Evolutionary conservation across 2,329 filamentous ascomycete genomes (phyloP).

Genomic region (Cadophora sp.): DNA sequence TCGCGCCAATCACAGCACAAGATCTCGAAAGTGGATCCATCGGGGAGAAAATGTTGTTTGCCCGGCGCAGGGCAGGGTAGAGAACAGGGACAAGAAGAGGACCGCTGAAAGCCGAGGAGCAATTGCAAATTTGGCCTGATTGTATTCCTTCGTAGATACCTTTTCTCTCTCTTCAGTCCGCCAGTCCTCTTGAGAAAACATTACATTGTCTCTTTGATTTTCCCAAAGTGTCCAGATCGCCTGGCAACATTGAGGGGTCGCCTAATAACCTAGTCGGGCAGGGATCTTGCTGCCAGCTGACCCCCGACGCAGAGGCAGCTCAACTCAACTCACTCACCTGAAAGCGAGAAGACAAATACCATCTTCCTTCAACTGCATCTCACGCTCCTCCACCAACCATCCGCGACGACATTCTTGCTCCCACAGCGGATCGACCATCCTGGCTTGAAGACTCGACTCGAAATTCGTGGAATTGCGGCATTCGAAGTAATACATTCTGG

Average conservation of each 20-base stretch:
- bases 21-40: not conserved
- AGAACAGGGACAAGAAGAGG: conserved; percentile 2
- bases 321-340: conserved; percentile 11
- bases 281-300: conserved; percentile 18
- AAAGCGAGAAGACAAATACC: conserved; percentile 3
- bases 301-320: not conserved
- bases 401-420: not conserved
- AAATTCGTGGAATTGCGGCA: not conserved
- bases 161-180: not conserved
- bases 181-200: not conserved
- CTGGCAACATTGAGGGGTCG: conserved; percentile 14
- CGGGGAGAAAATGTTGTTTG: conserved; percentile 15
- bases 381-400: not conserved
- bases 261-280: conserved; percentile 2
- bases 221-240: conserved; percentile 11
- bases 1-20: conserved; percentile 5
- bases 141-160: not conserved
- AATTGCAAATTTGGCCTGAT: not conserved
- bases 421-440: not conserved
- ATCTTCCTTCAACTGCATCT: not conserved
- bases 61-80: conserved; percentile 10
- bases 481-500: not conserved
- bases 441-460: not conserved
- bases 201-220: not conserved
- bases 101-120: conserved; percentile 14